Percentiles rank a stretch among this genome's conserved stretches.
Conservation (phyloP, 2,329 filamentous ascomycete species). For the Aspergillus melleus region DNA sequence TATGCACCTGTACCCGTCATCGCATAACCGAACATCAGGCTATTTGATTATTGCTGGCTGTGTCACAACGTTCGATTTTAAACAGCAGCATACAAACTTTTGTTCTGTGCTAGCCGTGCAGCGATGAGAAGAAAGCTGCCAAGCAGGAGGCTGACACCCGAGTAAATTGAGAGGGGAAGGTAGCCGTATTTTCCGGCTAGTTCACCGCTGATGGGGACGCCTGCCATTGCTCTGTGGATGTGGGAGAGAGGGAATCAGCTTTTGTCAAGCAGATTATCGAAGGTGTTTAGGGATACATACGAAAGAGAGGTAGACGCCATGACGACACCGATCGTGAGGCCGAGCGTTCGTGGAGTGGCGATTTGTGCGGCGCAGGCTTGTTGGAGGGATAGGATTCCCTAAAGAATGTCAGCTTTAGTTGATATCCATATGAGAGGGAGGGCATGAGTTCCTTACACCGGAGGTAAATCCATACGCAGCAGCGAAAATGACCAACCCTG, state of each 20-base stretch:
- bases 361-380: slow-evolving; percentile 48
- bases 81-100: slow-evolving; percentile 13
- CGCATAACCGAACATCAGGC: background rate
- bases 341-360: slow-evolving; percentile 39
- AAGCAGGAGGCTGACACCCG: slow-evolving; percentile 32
- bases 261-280: background rate
- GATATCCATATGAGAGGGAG: background rate
- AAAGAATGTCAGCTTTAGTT: background rate
- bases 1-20: too few relatives aligned
- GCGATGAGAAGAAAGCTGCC: slow-evolving; percentile 28
- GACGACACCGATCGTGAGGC: slow-evolving; percentile 45
- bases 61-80: background rate
- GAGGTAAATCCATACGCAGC: slow-evolving; percentile 50
- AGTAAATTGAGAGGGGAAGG: slow-evolving; percentile 42
- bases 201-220: slow-evolving; percentile 45
- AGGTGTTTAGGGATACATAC: slow-evolving; percentile 34
- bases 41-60: too few relatives aligned
- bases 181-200: slow-evolving; percentile 43
- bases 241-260: too few relatives aligned
- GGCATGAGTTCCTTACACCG: slow-evolving; percentile 32
- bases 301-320: slow-evolving; percentile 45
- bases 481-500: slow-evolving; percentile 47
- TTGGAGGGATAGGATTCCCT: slow-evolving; percentile 51
- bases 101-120: slow-evolving; percentile 23
- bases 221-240: slow-evolving; percentile 38